Conservation (phyloP, 768 basidiomycete species). For the Tricholoma sp. region DNA sequence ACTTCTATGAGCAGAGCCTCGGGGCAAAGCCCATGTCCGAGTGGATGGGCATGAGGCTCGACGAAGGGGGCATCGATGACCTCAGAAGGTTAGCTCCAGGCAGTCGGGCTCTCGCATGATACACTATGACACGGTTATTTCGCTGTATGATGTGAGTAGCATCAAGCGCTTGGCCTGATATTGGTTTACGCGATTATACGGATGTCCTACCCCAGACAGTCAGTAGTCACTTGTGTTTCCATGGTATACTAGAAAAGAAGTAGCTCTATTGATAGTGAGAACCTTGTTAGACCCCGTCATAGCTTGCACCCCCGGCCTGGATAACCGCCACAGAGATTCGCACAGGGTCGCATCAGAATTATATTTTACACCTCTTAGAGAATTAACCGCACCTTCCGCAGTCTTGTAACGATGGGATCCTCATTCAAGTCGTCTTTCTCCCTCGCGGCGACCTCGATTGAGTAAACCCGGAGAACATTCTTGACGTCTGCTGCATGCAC, state of each 20-base stretch:
- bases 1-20: constrained; percentile 84
- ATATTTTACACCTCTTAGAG: constrained; percentile 6
- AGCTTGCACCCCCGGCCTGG: constrained; percentile 85
- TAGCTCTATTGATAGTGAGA: constrained; percentile 5
- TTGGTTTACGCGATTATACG: background rate
- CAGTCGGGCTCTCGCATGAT: constrained; percentile 2
- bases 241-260: constrained; percentile 7
- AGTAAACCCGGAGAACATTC: constrained; percentile 66
- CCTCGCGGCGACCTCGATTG: constrained; percentile 84
- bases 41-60: constrained; percentile 87
- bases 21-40: constrained; percentile 76
- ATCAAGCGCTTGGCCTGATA: background rate
- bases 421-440: constrained; percentile 83
- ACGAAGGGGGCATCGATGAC: constrained; percentile 59
- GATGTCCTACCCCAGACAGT: background rate
- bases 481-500: constrained; percentile 91
- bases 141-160: background rate
- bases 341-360: constrained; percentile 10
- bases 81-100: constrained; percentile 42
- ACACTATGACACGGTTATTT: constrained; percentile 1
- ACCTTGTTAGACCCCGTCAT: constrained; percentile 66
- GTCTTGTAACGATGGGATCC: constrained; percentile 74
- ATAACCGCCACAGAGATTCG: constrained; percentile 13
- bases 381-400: constrained; percentile 64
- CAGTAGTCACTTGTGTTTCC: constrained; percentile 9